phyloP scores from a whole-genome alignment of 2,329 filamentous ascomycete genomes.

The Aspergillus sp. region DNA sequence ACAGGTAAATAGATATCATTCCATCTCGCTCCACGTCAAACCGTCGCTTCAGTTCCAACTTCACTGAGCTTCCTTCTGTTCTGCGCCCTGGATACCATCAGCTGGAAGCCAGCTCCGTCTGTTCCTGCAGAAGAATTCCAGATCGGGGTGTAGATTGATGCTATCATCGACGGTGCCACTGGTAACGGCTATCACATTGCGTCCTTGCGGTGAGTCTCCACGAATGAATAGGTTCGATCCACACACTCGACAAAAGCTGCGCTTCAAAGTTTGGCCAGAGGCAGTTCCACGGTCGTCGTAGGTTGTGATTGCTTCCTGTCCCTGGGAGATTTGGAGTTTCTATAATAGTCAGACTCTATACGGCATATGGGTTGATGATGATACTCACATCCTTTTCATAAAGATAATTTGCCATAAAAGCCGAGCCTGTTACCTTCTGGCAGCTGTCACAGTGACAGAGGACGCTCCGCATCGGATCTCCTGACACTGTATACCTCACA shows the following conservation, averaged over 20 bases:
- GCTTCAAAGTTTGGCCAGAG: conserved; percentile 10
- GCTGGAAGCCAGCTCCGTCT: conserved; percentile 7
- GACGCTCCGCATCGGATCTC: conserved; percentile 9
- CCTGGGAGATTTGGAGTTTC: conserved; percentile 12
- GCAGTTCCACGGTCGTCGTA: conserved; percentile 13
- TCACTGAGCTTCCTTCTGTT: conserved; percentile 6
- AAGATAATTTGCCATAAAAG: conserved; percentile 21
- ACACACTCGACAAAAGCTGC: conserved; percentile 20
- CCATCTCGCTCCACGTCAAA: background rate
- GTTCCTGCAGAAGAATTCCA: conserved; percentile 7
- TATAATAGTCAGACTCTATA: conserved; percentile 1
- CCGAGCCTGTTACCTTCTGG: conserved; percentile 21
- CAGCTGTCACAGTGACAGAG: conserved; percentile 25
- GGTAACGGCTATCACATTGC: conserved; percentile 5
- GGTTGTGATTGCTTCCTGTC: conserved; percentile 12
- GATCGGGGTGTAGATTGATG: background rate
- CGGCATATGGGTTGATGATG: background rate
- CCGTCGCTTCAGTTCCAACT: background rate
- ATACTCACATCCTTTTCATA: conserved; percentile 13
- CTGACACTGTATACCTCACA: conserved; percentile 19
- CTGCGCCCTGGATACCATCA: background rate
- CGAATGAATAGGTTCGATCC: conserved; percentile 14
- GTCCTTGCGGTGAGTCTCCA: background rate
- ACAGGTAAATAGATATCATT: background rate
- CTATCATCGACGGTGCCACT: conserved; percentile 14